These are phyloP conservation scores for Alternaria burnsii DNA, from an alignment of 2,329 filamentous ascomycete species.

Conservation along the genomic window DNA sequence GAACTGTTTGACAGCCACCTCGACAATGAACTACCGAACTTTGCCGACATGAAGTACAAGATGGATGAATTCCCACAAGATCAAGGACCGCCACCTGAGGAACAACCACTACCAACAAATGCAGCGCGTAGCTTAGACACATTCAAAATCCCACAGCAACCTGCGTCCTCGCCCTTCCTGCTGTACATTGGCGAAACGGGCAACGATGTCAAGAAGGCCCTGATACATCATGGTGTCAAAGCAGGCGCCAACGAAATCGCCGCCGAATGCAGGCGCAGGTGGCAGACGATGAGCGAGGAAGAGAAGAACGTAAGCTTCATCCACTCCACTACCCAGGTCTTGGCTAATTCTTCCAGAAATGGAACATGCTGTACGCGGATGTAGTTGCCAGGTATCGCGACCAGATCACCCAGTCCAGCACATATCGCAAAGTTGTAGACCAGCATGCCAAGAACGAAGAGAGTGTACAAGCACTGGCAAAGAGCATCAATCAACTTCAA, in stretches of 20 bases:
- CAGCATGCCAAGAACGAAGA: conserved; percentile 51
- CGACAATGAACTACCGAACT: conserved; percentile 50
- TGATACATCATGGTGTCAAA: conserved; percentile 48
- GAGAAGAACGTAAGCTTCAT: conserved; percentile 45
- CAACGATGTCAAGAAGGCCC: conserved; percentile 49
- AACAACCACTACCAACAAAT: conserved; percentile 20
- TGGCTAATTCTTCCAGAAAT: conserved; percentile 46
- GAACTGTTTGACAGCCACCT: conserved; percentile 68
- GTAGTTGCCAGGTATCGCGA: conserved; percentile 52
- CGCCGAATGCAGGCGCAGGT: conserved; percentile 51
- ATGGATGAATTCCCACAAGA: conserved; percentile 44
- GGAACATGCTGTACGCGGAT: conserved; percentile 52
- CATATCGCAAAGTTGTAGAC: conserved; percentile 48
- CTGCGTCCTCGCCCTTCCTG: conserved; percentile 51
- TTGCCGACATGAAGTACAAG: conserved; percentile 49
- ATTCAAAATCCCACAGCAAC: conserved; percentile 50
- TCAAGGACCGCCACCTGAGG: conserved; percentile 24
- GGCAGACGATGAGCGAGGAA: conserved; percentile 51
- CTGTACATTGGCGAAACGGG: conserved; percentile 53
- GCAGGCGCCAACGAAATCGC: conserved; percentile 53
- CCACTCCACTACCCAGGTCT: background rate
- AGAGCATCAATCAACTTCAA: conserved; percentile 53
- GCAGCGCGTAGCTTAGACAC: conserved; percentile 38
- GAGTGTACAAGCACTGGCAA: conserved; percentile 51
- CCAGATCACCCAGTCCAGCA: conserved; percentile 47